Evolutionary conservation across 1,284 basidiomycete genomes (phyloP).

Genomic region (Trichosporon sp.): DNA sequence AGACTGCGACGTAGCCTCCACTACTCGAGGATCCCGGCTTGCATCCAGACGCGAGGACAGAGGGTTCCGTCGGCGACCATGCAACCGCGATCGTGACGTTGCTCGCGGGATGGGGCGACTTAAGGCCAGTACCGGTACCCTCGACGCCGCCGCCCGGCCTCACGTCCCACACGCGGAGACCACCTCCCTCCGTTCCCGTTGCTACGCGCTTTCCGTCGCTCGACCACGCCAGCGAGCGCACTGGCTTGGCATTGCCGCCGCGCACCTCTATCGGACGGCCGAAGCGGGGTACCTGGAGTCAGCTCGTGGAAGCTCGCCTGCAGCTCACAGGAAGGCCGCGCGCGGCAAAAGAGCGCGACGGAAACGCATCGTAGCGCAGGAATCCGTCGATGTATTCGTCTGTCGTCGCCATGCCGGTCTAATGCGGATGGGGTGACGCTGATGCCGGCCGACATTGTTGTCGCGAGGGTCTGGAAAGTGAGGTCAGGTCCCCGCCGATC

Average conservation of each 20-base stretch:
- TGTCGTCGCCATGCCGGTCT: background rate
- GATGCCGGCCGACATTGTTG: background rate
- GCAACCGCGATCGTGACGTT: slow-evolving; percentile 36
- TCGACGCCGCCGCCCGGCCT: slow-evolving; percentile 8
- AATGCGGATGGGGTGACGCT: background rate
- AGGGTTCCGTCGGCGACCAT: slow-evolving; percentile 39
- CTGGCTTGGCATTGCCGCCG: slow-evolving; percentile 26
- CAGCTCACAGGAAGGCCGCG: slow-evolving; percentile 27
- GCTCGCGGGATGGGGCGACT: slow-evolving; percentile 32
- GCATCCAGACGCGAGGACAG: slow-evolving; percentile 39
- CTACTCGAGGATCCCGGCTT: slow-evolving; percentile 23
- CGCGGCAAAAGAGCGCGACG: slow-evolving; percentile 20
- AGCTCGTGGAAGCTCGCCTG: background rate
- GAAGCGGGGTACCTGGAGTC: slow-evolving; percentile 24
- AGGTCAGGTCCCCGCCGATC: background rate
- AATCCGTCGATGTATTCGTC: slow-evolving; percentile 15
- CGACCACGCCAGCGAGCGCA: slow-evolving; percentile 28
- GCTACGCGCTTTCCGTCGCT: slow-evolving; percentile 28
- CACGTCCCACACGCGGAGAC: slow-evolving; percentile 29
- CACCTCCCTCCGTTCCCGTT: slow-evolving; percentile 29
- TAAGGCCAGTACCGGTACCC: background rate
- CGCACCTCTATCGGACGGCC: slow-evolving; percentile 23
- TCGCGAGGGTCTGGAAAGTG: background rate
- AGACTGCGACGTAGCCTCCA: slow-evolving; percentile 30
- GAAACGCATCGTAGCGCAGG: slow-evolving; percentile 23